These are phyloP conservation scores for Rosa multiflora DNA, from an alignment of 306 rosid genomes.

Conservation along the genomic window DNA sequence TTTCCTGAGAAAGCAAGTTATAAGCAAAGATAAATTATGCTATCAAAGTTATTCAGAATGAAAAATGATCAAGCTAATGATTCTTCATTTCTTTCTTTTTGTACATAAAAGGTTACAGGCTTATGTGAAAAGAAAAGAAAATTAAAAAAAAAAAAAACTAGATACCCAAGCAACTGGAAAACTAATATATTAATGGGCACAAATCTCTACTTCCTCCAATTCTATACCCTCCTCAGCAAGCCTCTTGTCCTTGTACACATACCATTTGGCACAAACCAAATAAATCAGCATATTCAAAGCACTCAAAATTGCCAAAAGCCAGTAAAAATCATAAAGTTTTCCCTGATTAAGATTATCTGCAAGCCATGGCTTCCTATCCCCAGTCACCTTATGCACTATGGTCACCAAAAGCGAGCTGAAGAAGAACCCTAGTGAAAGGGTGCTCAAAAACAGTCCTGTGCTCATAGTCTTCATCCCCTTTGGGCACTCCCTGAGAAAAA, in stretches of 20 bases:
- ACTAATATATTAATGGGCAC: background rate
- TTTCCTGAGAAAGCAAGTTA: too few species aligned
- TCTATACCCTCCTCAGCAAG: slow-evolving; percentile 61
- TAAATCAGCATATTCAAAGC: slow-evolving; percentile 58
- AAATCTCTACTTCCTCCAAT: slow-evolving; percentile 45
- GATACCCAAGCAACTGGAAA: background rate
- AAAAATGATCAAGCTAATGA: background rate
- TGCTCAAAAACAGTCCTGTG: slow-evolving; percentile 82
- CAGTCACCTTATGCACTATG: slow-evolving; percentile 60
- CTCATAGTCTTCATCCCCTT: slow-evolving; percentile 95
- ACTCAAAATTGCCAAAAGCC: slow-evolving; percentile 76
- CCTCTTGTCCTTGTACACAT: slow-evolving; percentile 81
- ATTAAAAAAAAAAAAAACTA: background rate
- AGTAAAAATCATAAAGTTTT: slow-evolving; percentile 76
- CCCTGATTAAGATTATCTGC: slow-evolving; percentile 76
- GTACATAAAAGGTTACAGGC: slow-evolving; percentile 5
- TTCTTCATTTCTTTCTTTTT: slow-evolving; percentile 1
- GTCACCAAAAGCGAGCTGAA: slow-evolving; percentile 68
- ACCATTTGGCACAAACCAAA: slow-evolving; percentile 72
- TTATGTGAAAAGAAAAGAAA: background rate
- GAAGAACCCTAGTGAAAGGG: slow-evolving; percentile 77
- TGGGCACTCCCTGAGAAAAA: slow-evolving; percentile 79
- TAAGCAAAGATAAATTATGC: too few species aligned
- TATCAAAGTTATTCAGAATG: background rate
- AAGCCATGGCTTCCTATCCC: slow-evolving; percentile 61